Evolutionary conservation across 202 grass and related monocot genomes (phyloP).

Genomic region (Sporobolus alterniflorus): DNA sequence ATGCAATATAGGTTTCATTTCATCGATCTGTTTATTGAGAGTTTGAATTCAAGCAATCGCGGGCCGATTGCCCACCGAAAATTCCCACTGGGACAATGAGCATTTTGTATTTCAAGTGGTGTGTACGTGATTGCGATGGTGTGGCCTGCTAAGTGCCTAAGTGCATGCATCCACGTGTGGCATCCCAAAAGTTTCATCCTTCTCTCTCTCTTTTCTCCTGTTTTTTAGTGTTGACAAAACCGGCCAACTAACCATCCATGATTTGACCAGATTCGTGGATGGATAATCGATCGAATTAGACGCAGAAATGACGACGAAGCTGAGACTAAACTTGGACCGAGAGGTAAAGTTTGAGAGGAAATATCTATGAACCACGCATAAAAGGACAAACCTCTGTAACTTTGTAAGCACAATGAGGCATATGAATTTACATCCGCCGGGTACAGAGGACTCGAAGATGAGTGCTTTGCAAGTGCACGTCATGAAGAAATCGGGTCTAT

Average conservation of each 20-base stretch:
- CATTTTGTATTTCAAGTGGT: background rate
- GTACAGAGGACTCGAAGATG: background rate
- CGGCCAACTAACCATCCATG: slow-evolving; percentile 1
- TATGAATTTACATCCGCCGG: background rate
- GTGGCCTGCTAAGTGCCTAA: slow-evolving; percentile 29
- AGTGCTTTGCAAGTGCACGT: background rate
- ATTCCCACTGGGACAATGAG: background rate
- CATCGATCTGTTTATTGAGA: too few species aligned
- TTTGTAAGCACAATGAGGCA: background rate
- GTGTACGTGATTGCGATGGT: slow-evolving; percentile 29
- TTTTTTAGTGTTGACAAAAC: slow-evolving; percentile 25
- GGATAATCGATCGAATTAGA: slow-evolving; percentile 7
- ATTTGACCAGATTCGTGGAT: background rate
- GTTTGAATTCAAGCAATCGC: background rate
- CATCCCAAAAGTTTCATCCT: background rate
- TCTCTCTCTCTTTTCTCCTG: background rate
- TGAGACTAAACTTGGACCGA: slow-evolving; percentile 24
- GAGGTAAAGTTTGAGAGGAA: background rate
- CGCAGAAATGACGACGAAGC: background rate
- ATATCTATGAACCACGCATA: background rate
- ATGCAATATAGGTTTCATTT: too few species aligned
- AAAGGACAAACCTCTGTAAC: background rate
- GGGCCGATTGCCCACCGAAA: background rate
- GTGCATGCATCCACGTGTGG: slow-evolving; percentile 42
- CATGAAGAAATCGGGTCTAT: background rate